Percentiles rank a stretch among this genome's conserved stretches.
These are phyloP conservation scores for Brassica cretica DNA, from an alignment of 345 rosid genomes.

Conservation along the genomic window DNA sequence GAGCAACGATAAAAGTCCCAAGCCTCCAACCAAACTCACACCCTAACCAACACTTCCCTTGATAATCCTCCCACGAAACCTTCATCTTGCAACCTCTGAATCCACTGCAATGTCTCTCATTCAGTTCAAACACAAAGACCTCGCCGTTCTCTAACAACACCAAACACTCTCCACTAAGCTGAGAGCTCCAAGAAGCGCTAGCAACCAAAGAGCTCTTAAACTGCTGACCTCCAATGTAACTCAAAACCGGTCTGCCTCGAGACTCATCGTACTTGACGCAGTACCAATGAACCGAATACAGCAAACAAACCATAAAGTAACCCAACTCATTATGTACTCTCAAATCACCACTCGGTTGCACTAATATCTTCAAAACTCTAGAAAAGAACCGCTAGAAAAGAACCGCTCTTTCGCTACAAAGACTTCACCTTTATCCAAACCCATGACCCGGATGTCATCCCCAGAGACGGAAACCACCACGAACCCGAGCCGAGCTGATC, in stretches of 20 bases:
- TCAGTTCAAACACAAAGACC: conserved; percentile 61
- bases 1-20: conserved; percentile 51
- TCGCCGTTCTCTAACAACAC: conserved; percentile 63
- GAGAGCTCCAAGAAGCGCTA: conserved; percentile 62
- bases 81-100: conserved; percentile 50
- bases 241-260: conserved; percentile 40
- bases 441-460: conserved; percentile 32
- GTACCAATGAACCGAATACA: no score
- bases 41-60: conserved; percentile 53
- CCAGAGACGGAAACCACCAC: conserved; percentile 37
- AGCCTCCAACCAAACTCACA: conserved; percentile 68
- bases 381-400: conserved; percentile 39
- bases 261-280: conserved; percentile 1
- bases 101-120: conserved; percentile 13
- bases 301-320: conserved; percentile 29
- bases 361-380: conserved; percentile 51
- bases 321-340: conserved; percentile 37
- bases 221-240: conserved; percentile 45
- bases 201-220: conserved; percentile 51
- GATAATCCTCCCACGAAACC: conserved; percentile 46
- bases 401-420: conserved; percentile 43
- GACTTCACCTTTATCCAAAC: conserved; percentile 41
- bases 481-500: conserved; percentile 76
- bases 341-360: conserved; percentile 35
- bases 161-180: conserved; percentile 50